Percentiles rank a stretch among this genome's conserved stretches.
phyloP scores from a whole-genome alignment of 768 basidiomycete species.

The Suillus clintonianus region DNA sequence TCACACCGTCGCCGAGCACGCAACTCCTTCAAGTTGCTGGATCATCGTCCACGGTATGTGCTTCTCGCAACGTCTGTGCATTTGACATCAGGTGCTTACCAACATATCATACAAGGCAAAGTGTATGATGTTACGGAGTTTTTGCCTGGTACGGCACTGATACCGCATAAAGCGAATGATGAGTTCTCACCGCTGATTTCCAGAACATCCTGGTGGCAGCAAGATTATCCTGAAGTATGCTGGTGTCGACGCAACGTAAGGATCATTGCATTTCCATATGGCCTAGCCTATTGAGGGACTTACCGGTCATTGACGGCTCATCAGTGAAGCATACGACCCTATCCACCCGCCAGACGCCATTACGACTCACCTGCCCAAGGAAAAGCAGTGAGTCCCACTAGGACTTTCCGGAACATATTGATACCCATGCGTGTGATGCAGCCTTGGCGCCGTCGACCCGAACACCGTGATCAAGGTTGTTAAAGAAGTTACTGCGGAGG shows the following conservation, averaged over 20 bases:
- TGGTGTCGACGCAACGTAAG: constrained; percentile 87
- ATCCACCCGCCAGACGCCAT: constrained; percentile 89
- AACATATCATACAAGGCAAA: constrained; percentile 46
- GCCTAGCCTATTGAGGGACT: neutral
- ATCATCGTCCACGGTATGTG: constrained; percentile 79
- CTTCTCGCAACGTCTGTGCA: neutral
- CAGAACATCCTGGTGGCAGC: constrained; percentile 79
- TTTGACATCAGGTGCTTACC: neutral
- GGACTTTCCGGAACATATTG: neutral
- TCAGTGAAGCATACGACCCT: constrained; percentile 78
- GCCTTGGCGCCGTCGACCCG: constrained; percentile 72
- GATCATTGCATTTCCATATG: constrained; percentile 1
- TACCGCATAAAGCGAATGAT: neutral
- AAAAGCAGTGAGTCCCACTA: constrained; percentile 67
- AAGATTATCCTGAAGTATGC: constrained; percentile 87
- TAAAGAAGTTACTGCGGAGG: constrained; percentile 64
- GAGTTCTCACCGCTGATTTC: neutral
- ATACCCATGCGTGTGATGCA: constrained; percentile 19
- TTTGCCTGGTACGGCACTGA: constrained; percentile 54
- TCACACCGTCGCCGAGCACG: constrained; percentile 49
- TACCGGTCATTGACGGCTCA: constrained; percentile 1
- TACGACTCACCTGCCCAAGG: constrained; percentile 72
- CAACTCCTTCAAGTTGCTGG: constrained; percentile 67
- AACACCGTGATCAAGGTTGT: constrained; percentile 66
- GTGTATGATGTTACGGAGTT: constrained; percentile 83